Percentiles rank a stretch among this genome's conserved stretches.
phyloP scores from a whole-genome alignment of 1,139 yeast species.

The Suhomyces wounanorum region DNA sequence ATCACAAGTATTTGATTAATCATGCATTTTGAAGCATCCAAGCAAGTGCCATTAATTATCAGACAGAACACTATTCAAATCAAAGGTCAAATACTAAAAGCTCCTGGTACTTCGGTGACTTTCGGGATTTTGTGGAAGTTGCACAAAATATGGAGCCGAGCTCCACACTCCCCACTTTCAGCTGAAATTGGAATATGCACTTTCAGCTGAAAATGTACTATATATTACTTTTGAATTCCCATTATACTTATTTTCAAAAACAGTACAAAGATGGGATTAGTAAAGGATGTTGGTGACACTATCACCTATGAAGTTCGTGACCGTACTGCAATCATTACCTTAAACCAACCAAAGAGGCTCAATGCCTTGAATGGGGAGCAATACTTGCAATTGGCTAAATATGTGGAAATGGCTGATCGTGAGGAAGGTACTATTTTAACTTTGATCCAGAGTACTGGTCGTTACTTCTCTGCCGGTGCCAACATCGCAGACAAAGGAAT shows the following conservation, averaged over 20 bases:
- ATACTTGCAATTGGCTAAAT: slow-evolving; percentile 62
- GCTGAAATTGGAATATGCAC: slow-evolving; percentile 8
- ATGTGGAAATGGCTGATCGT: slow-evolving; percentile 64
- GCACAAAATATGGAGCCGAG: slow-evolving; percentile 7
- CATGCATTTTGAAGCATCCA: background rate
- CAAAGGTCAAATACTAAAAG: background rate
- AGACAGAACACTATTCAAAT: background rate
- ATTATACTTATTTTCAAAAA: background rate
- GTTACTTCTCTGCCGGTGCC: slow-evolving; percentile 87
- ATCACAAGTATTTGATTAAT: background rate
- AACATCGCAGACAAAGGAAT: slow-evolving; percentile 49
- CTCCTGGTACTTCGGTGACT: background rate
- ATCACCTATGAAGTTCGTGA: slow-evolving; percentile 52
- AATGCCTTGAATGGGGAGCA: slow-evolving; percentile 73
- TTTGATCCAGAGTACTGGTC: slow-evolving; percentile 69
- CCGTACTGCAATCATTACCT: slow-evolving; percentile 62
- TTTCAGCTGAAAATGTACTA: slow-evolving; percentile 11
- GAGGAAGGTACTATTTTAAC: slow-evolving; percentile 69
- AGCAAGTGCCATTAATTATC: background rate
- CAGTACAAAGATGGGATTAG: slow-evolving; percentile 6
- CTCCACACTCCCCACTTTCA: slow-evolving; percentile 13
- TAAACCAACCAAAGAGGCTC: slow-evolving; percentile 61
- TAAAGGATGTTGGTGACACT: slow-evolving; percentile 12
- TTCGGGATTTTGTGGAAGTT: background rate
- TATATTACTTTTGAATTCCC: slow-evolving; percentile 3